These are phyloP conservation scores for Pneumocystis murina DNA, from an alignment of 1,139 yeast genomes.

Conservation along the genomic window DNA sequence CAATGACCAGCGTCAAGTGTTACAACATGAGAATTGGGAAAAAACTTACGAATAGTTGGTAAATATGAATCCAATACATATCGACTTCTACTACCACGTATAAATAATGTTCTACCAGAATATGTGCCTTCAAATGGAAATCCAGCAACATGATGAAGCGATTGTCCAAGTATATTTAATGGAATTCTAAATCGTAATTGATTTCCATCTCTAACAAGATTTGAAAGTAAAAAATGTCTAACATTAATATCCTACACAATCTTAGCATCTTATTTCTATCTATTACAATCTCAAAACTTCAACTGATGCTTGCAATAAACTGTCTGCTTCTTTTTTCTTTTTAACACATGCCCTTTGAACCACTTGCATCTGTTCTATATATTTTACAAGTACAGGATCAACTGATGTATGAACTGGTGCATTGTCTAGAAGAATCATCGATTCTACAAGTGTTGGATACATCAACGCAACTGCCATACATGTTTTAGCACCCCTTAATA, in stretches of 20 bases:
- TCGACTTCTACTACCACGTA: conserved; percentile 61
- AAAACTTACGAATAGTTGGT: conserved; percentile 58
- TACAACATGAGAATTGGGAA: conserved; percentile 60
- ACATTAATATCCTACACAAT: conserved; percentile 47
- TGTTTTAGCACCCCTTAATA: conserved; percentile 62
- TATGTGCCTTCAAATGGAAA: conserved; percentile 60
- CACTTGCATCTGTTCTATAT: conserved; percentile 14
- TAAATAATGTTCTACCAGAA: conserved; percentile 60
- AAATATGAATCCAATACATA: conserved; percentile 80
- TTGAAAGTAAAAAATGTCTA: conserved; percentile 69
- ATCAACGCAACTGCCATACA: conserved; percentile 78
- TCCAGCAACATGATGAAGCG: conserved; percentile 50
- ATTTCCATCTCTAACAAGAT: conserved; percentile 32
- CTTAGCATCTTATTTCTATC: conserved; percentile 56
- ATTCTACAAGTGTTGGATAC: conserved; percentile 46
- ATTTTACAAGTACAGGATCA: conserved; percentile 29
- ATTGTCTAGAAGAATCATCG: conserved; percentile 71
- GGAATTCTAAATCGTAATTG: conserved; percentile 44
- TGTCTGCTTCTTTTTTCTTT: no score
- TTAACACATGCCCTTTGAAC: no score
- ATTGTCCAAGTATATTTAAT: conserved; percentile 46
- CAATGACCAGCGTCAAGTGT: conserved; percentile 85
- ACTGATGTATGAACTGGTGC: conserved; percentile 53
- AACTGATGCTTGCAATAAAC: no score
- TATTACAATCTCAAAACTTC: conserved; percentile 15